phyloP scores from a whole-genome alignment of 2,329 filamentous ascomycete genomes.

The Xylariales sp. region DNA sequence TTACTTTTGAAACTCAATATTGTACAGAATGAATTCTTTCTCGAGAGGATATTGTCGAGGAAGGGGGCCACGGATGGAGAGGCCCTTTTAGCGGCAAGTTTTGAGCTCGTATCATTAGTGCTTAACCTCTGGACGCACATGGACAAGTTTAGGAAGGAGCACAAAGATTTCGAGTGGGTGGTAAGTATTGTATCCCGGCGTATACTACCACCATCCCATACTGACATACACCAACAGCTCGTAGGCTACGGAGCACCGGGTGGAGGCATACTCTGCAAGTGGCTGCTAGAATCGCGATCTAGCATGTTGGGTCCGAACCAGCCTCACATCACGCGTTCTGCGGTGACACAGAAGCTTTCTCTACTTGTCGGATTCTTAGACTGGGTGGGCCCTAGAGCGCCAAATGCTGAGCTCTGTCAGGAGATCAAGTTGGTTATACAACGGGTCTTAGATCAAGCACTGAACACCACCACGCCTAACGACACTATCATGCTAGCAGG shows the following conservation, averaged over 20 bases:
- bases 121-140: conserved; percentile 45
- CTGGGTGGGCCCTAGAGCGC: conserved; percentile 43
- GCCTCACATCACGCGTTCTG: conserved; percentile 36
- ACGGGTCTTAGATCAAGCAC: conserved; percentile 43
- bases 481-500: conserved; percentile 14
- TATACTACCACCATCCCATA: no score
- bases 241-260: conserved; percentile 47
- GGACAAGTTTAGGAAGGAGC: conserved; percentile 35
- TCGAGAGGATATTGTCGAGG: conserved; percentile 52
- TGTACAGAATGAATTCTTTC: conserved; percentile 54
- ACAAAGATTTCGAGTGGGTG: conserved; percentile 45
- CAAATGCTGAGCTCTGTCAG: conserved; percentile 43
- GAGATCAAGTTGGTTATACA: conserved; percentile 44
- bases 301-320: conserved; percentile 25
- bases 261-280: conserved; percentile 45
- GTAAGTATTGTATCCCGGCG: conserved; percentile 20
- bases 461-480: conserved; percentile 32
- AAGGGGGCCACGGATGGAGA: conserved; percentile 30
- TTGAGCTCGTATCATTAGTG: conserved; percentile 41
- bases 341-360: conserved; percentile 47
- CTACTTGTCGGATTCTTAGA: conserved; percentile 47
- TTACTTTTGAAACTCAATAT: conserved; percentile 45
- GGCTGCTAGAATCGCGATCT: conserved; percentile 39
- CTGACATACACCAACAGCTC: conserved; percentile 25
- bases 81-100: conserved; percentile 38